phyloP scores from a whole-genome alignment of 1,139 yeast species.

The Suhomyces choctaworum region DNA sequence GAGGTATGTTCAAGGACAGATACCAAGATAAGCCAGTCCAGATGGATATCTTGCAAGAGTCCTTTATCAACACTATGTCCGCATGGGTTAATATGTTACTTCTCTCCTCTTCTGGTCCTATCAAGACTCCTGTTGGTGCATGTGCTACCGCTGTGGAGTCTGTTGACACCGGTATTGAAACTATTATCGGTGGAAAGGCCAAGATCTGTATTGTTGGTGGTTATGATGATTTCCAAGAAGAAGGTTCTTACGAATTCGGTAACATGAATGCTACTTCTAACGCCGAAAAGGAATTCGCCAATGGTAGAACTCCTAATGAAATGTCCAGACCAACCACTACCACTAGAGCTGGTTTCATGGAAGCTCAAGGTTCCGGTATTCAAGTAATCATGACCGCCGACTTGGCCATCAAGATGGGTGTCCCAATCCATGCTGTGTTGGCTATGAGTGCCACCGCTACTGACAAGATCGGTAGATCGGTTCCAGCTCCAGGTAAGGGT shows the following conservation, averaged over 20 bases:
- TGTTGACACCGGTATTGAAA: constrained; percentile 92
- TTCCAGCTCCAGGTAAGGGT: constrained; percentile 99
- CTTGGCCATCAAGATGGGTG: constrained; percentile 96
- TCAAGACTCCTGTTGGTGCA: constrained; percentile 98
- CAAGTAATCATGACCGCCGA: constrained; percentile 96
- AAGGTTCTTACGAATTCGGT: constrained; percentile 96
- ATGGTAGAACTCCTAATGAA: constrained; percentile 96
- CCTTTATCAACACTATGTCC: constrained; percentile 97
- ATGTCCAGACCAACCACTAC: constrained; percentile 99
- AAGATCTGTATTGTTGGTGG: constrained; percentile 97
- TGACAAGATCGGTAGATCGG: constrained; percentile 97
- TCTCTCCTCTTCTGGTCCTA: constrained; percentile 97
- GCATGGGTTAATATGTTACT: constrained; percentile 99
- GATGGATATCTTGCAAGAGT: constrained; percentile 94
- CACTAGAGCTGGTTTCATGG: constrained; percentile 97
- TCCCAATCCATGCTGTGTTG: constrained; percentile 93
- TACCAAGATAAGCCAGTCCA: constrained; percentile 90
- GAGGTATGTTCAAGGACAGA: constrained; percentile 97
- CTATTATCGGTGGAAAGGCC: constrained; percentile 89
- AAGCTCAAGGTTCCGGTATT: constrained; percentile 99
- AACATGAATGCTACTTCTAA: constrained; percentile 98
- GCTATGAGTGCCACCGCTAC: constrained; percentile 96
- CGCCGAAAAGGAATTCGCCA: constrained; percentile 79
- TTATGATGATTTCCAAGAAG: constrained; percentile 99
- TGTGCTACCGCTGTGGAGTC: constrained; percentile 99